Base-by-base conservation (phyloP, 768 basidiomycete species). In the Gyrodon lividus region DNA sequence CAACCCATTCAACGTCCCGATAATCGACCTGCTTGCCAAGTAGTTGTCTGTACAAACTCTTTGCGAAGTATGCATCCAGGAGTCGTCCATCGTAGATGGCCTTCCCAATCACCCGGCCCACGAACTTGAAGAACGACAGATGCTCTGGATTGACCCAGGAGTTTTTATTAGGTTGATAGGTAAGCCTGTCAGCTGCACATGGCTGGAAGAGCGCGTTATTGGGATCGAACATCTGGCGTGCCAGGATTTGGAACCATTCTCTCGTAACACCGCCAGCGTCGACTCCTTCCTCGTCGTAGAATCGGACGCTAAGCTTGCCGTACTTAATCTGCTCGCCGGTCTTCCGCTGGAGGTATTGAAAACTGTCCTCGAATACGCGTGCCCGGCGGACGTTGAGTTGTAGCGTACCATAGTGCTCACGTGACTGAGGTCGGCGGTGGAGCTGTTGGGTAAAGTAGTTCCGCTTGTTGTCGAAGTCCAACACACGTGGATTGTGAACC, bases 391-490 rank as follows among this genome's bases (percentile, higher is more conserved):
- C 88, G 58, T 92, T 95, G 58, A 97, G 75, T 63, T 92, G 92
- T 43, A 97, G 72, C 0, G 92, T 91, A 31, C 81, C 76, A 53
- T 91, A 82, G 57, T 92, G 90, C 61, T 94, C 90, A 35, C 93
- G 82, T 12, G 77, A 74, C 59, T 87, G 82, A 16, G 86, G 86
- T 8, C 92, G 84, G 39, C 87, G 84, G 65, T 94, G 94, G 7
- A 97, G 77, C 65, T 95, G 92, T 67, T 96, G 93, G 38, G 80
- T 86, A 74, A 94, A 94, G 72, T 92, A 95, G 64, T 95, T 96
- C 31, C 97, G 84, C 75, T 99, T 99, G 83, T 98, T 98, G 77
- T 98, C 97, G 66, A 98, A 98, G 76, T 98, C 97, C 50, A 99
- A 81, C 20, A 98, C 94, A 26, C 92, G 86, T 42, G 97, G 87